Percentiles rank a stretch among this genome's conserved stretches.
Conservation (phyloP, 352 stramenopile genomes). For the Pythium biforme region DNA sequence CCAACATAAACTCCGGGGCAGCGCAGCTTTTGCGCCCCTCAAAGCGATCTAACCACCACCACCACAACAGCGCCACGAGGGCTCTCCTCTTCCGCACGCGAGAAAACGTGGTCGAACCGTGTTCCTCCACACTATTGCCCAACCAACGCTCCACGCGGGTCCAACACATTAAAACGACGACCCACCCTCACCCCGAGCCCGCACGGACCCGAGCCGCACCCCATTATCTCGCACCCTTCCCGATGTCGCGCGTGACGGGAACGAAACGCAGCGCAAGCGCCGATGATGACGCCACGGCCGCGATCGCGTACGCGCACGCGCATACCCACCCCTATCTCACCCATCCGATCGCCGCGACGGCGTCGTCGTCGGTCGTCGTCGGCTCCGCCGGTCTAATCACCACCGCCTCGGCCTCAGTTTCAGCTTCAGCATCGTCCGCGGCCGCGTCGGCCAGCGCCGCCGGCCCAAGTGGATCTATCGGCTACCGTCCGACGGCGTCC, state of each 20-base stretch:
- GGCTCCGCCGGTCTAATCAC: neutral
- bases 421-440: neutral
- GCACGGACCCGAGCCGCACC: too few relatives aligned
- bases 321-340: slow-evolving; percentile 1
- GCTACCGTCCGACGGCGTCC: slow-evolving; percentile 5
- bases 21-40: neutral
- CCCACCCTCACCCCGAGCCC: neutral
- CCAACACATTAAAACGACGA: too few relatives aligned
- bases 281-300: neutral
- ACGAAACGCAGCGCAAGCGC: neutral
- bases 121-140: too few relatives aligned
- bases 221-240: too few relatives aligned
- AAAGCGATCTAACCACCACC: too few relatives aligned
- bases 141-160: too few relatives aligned
- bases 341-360: neutral
- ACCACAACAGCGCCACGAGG: too few relatives aligned
- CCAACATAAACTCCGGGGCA: neutral
- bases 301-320: neutral
- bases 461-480: neutral
- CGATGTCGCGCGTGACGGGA: slow-evolving; percentile 5
- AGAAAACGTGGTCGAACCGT: too few relatives aligned
- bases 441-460: neutral
- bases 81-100: neutral
- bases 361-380: slow-evolving; percentile 1
- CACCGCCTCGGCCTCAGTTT: neutral